These are phyloP conservation scores for Penicillium manginii DNA, from an alignment of 495 filamentous ascomycete genomes.

Conservation along the genomic window DNA sequence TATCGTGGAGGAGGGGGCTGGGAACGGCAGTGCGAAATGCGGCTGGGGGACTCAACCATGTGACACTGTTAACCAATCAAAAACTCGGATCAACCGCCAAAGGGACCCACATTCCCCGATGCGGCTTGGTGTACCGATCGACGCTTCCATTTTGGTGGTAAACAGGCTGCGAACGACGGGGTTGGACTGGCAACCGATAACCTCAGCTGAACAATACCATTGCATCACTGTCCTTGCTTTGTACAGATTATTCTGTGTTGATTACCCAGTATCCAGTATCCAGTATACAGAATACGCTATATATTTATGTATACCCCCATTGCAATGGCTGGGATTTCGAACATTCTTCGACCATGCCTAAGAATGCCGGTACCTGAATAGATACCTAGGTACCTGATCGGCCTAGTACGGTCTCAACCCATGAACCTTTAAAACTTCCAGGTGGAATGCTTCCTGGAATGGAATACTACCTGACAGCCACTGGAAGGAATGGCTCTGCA, in stretches of 20 bases:
- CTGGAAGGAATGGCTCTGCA: background rate
- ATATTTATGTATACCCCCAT: background rate
- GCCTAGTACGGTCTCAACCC: background rate
- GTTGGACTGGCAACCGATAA: slow-evolving; percentile 38
- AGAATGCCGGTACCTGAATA: background rate
- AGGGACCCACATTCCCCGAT: slow-evolving; percentile 30
- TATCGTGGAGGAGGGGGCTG: slow-evolving; percentile 44
- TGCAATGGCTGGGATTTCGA: background rate
- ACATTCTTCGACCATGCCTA: background rate
- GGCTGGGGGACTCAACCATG: slow-evolving; percentile 33
- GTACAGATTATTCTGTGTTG: too few species aligned
- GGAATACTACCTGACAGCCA: slow-evolving; percentile 4
- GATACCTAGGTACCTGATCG: background rate
- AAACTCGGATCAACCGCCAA: background rate
- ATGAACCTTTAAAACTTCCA: slow-evolving; percentile 1
- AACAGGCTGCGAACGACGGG: slow-evolving; percentile 36
- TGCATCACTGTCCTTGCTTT: background rate
- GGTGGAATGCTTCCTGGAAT: too few species aligned
- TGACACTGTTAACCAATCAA: slow-evolving; percentile 23
- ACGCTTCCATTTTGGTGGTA: slow-evolving; percentile 38
- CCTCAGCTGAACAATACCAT: background rate
- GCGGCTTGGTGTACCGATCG: slow-evolving; percentile 35
- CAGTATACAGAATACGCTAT: too few species aligned
- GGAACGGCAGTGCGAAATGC: slow-evolving; percentile 34
- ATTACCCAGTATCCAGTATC: too few species aligned